These are phyloP conservation scores for Pascua sp. DNA, from an alignment of 1,284 basidiomycete species.

Conservation along the genomic window DNA sequence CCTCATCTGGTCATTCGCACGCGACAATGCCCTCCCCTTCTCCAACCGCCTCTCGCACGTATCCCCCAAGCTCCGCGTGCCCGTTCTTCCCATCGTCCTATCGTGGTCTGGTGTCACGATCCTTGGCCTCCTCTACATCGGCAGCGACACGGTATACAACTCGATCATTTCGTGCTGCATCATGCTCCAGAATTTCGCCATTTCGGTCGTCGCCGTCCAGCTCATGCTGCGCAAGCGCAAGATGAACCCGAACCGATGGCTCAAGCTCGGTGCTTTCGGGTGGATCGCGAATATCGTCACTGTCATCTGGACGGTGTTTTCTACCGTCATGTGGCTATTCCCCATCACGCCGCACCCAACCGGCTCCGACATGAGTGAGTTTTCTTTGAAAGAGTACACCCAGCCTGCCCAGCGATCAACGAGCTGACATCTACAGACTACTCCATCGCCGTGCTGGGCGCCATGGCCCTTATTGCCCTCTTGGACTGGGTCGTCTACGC, in stretches of 20 bases:
- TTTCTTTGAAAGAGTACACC: too few relatives aligned
- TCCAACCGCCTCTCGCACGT: slow-evolving; percentile 5
- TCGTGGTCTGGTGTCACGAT: slow-evolving; percentile 11
- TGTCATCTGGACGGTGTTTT: slow-evolving; percentile 7
- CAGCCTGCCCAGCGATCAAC: too few relatives aligned
- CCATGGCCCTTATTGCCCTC: slow-evolving; percentile 8
- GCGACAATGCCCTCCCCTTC: slow-evolving; percentile 14
- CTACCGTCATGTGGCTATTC: slow-evolving; percentile 19
- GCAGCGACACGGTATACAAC: slow-evolving; percentile 15
- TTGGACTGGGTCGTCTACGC: slow-evolving; percentile 17
- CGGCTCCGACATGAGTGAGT: slow-evolving; percentile 15
- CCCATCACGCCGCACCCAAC: slow-evolving; percentile 9
- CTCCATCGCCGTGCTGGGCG: slow-evolving; percentile 11
- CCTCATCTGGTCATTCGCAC: slow-evolving; percentile 15
- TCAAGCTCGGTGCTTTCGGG: slow-evolving; percentile 10
- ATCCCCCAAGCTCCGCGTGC: slow-evolving; percentile 9
- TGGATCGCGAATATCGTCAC: slow-evolving; percentile 12
- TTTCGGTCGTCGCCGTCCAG: slow-evolving; percentile 6
- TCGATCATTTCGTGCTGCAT: slow-evolving; percentile 16
- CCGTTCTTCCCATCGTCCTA: slow-evolving; percentile 11
- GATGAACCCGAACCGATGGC: slow-evolving; percentile 14
- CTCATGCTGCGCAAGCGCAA: slow-evolving; percentile 8
- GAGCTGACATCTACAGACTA: slow-evolving; percentile 10
- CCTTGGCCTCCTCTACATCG: slow-evolving; percentile 17
- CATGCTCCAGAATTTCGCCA: slow-evolving; percentile 14